Percentiles rank a stretch among this genome's conserved stretches.
These are phyloP conservation scores for Salix exigua DNA, from an alignment of 345 rosid species.

Conservation along the genomic window DNA sequence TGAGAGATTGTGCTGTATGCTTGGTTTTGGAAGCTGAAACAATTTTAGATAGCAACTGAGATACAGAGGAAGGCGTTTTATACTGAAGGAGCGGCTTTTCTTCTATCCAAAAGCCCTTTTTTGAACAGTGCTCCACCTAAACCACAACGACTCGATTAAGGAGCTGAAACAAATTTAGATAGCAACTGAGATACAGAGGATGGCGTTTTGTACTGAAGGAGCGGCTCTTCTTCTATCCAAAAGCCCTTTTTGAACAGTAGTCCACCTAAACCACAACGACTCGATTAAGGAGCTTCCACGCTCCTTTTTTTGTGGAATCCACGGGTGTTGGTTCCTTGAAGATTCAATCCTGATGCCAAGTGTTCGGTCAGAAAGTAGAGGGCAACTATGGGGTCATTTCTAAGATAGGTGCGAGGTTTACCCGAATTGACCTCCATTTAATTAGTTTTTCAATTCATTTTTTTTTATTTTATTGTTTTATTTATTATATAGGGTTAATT, in stretches of 20 bases:
- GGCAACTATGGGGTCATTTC: too few relatives aligned
- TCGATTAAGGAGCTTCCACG: too few relatives aligned
- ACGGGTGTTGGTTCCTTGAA: background rate
- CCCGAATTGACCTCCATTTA: too few relatives aligned
- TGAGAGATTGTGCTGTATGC: background rate
- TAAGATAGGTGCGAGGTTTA: too few relatives aligned
- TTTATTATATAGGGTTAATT: too few relatives aligned
- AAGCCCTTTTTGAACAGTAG: background rate
- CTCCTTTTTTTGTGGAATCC: background rate
- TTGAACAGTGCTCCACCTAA: background rate
- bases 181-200: background rate
- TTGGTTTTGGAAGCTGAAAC: background rate
- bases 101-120: background rate
- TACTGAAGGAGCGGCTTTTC: background rate
- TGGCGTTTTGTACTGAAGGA: background rate
- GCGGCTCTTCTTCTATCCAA: background rate
- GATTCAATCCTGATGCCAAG: background rate
- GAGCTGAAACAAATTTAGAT: background rate
- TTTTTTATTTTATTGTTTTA: too few relatives aligned
- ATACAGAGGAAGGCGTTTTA: background rate
- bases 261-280: background rate
- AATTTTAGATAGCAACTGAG: background rate
- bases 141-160: too few relatives aligned
- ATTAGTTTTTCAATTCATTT: too few relatives aligned
- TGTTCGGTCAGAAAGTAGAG: background rate